Evolutionary conservation across 331 rosid species (phyloP), one percentile per base, ranked within the genome.

Genomic region (Rhamnella rubrinervis): DNA sequence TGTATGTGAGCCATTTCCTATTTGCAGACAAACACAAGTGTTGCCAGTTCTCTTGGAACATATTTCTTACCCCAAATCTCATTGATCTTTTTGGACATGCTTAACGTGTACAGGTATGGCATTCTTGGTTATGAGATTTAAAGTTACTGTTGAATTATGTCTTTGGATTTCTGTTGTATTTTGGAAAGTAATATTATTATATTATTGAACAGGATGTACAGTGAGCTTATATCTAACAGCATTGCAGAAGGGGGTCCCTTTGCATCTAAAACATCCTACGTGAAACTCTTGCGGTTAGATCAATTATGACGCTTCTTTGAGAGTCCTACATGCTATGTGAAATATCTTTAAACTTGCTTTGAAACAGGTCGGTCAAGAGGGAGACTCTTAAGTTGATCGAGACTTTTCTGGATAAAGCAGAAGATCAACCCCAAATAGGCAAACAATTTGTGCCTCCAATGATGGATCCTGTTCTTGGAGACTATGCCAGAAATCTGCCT

Each of bases 361-460:
- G 72, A 17, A 79, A 77, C 90, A 93, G 98, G 73, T 88, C 97
- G 17, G 97, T 93, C 37, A 93, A 93, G 86, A 84, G 96, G 85
- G 98, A 93, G 78, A 86, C 96, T 40, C 93, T 93, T 35, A 93
- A 93, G 82, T 80, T 93, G 64, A 83, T 93, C 1, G 97, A 93
- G 72, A 86, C 98, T 67, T 93, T 93, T 78, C 81, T 93, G 86
- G 98, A 93, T 79, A 93, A 90, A 83, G 96, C 98, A 1, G 97
- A 90, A 74, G 96, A 88, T 83, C 98, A 93, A 66, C 86, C 96
- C 44, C 97, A 85, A 66, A 88, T 87, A 66, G 97, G 96, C 73
- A 93, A 90, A 59, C 98, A 93, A 59, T 90, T 93, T 90, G 97
- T 93, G 77, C 96, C 96, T 40, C 97, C 98, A 2, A 93, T 93